These are phyloP conservation scores for Petrea volubilis DNA, from an alignment of 257 asterid species.

Conservation along the genomic window DNA sequence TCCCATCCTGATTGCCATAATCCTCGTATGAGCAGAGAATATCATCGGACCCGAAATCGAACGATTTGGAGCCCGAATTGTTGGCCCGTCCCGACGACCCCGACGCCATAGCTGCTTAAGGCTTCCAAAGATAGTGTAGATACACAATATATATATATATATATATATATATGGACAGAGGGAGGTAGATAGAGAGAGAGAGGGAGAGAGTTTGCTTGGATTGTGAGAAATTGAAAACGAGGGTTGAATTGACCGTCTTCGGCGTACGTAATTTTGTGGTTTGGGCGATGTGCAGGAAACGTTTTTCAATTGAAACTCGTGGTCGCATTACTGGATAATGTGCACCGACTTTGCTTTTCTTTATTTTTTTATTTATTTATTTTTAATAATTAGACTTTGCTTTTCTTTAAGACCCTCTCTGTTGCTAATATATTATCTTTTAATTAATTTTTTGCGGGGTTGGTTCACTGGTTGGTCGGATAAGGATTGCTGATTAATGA, in stretches of 20 bases:
- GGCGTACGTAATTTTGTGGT: not conserved
- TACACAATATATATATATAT: not conserved
- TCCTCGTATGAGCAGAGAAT: slow-evolving; percentile 82
- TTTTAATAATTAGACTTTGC: no score
- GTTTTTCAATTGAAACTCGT: not conserved
- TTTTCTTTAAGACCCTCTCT: no score
- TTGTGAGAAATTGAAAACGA: not conserved
- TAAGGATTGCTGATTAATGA: no score
- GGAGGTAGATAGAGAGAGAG: not conserved
- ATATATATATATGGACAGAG: no score
- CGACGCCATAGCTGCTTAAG: slow-evolving; percentile 64
- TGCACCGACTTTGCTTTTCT: not conserved
- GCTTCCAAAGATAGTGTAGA: not conserved
- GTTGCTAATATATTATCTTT: no score
- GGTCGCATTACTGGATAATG: not conserved
- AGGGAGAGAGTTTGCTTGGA: not conserved
- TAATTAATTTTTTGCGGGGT: no score
- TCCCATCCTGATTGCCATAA: slow-evolving; percentile 58
- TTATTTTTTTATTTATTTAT: no score
- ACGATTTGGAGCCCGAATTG: slow-evolving; percentile 58
- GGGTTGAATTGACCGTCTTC: not conserved
- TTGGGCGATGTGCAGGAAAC: not conserved
- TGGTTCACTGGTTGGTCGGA: no score
- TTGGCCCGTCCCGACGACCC: slow-evolving; percentile 63
- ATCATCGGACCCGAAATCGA: slow-evolving; percentile 82